Conservation (phyloP, 805 yeast species). For the Komagataella pastoris region DNA sequence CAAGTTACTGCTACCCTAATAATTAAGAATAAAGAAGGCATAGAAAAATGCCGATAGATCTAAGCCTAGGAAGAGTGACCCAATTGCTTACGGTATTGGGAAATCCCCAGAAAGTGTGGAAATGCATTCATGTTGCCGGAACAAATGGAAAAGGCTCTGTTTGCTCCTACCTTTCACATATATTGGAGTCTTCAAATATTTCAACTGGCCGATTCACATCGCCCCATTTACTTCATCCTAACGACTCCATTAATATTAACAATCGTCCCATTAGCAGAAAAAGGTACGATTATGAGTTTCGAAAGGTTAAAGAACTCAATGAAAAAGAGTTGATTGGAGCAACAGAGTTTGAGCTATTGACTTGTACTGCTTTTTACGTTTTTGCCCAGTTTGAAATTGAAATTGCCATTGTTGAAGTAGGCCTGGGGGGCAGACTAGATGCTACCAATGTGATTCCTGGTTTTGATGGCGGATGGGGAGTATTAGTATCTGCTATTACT, state of each 20-base stretch:
- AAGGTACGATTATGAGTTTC: slow-evolving; percentile 31
- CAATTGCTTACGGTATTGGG: slow-evolving; percentile 38
- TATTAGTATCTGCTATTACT: slow-evolving; percentile 60
- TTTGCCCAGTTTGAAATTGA: slow-evolving; percentile 49
- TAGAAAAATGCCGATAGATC: slow-evolving; percentile 32
- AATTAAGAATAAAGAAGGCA: too few species aligned
- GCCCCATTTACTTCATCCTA: slow-evolving; percentile 65
- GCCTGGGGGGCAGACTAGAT: slow-evolving; percentile 82
- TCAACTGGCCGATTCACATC: slow-evolving; percentile 75
- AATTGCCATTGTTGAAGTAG: slow-evolving; percentile 84
- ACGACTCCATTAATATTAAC: slow-evolving; percentile 66
- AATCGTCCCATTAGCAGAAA: slow-evolving; percentile 35
- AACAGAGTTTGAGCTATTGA: slow-evolving; percentile 78
- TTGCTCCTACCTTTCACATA: slow-evolving; percentile 64
- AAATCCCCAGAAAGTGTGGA: slow-evolving; percentile 51
- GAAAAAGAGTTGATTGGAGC: slow-evolving; percentile 36
- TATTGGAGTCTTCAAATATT: slow-evolving; percentile 33
- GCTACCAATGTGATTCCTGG: slow-evolving; percentile 58
- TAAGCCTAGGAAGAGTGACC: slow-evolving; percentile 41
- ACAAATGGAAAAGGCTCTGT: slow-evolving; percentile 96
- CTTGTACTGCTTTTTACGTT: slow-evolving; percentile 74
- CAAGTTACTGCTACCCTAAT: too few species aligned
- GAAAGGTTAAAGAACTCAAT: slow-evolving; percentile 28
- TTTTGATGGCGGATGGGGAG: slow-evolving; percentile 17
- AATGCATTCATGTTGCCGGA: slow-evolving; percentile 86